phyloP scores from a whole-genome alignment of 2,329 filamentous ascomycete species.

The Blastomyces percursus region DNA sequence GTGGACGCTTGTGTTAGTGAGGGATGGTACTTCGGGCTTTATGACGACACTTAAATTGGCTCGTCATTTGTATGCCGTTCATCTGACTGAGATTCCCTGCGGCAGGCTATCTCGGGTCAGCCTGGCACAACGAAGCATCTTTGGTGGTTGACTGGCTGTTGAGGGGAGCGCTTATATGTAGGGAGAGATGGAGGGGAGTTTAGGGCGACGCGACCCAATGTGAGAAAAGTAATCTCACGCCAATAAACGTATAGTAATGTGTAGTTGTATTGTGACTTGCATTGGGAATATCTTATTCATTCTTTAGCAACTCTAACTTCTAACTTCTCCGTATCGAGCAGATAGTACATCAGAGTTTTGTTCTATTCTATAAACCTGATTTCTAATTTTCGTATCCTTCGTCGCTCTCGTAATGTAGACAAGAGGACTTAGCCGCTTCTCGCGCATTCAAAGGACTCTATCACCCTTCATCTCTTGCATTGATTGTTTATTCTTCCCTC shows the following conservation, averaged over 20 bases:
- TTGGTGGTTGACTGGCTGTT: not conserved
- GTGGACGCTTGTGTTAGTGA: no score
- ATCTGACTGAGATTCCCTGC: not conserved
- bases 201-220: no score
- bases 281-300: not conserved
- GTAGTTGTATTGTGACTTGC: no score
- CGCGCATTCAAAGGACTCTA: not conserved
- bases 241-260: no score
- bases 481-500: not conserved
- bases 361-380: slow-evolving; percentile 2
- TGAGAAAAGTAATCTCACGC: no score
- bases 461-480: not conserved
- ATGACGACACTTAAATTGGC: not conserved
- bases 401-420: not conserved
- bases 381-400: not conserved
- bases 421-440: not conserved
- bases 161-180: not conserved
- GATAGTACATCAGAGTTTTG: not conserved
- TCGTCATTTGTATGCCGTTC: not conserved
- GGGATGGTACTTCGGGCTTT: not conserved
- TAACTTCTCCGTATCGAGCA: not conserved
- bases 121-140: not conserved
- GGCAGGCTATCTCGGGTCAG: not conserved
- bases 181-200: no score
- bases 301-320: not conserved